Evolutionary conservation across 768 basidiomycete species (phyloP).

Genomic region (Tricholoma furcatifolium): DNA sequence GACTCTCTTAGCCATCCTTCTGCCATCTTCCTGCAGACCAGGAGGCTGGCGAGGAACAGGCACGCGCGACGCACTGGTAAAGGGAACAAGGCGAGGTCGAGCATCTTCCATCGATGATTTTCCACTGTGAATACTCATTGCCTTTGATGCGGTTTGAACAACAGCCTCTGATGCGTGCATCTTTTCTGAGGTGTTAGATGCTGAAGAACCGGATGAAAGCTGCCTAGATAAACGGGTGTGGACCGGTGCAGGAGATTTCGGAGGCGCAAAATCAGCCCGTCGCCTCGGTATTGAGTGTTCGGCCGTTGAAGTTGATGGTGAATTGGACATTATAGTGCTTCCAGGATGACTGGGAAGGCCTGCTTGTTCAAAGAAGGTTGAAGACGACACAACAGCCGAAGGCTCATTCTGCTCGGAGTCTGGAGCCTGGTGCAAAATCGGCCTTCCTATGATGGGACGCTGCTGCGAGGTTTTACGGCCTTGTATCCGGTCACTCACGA

Average conservation of each 20-base stretch:
- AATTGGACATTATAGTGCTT: slow-evolving; percentile 51
- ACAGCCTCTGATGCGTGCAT: slow-evolving; percentile 44
- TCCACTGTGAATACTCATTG: slow-evolving; percentile 50
- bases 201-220: slow-evolving; percentile 32
- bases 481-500: slow-evolving; percentile 59
- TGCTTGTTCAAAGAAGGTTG: slow-evolving; percentile 42
- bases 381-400: slow-evolving; percentile 29
- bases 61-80: slow-evolving; percentile 65
- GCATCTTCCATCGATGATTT: slow-evolving; percentile 29
- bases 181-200: slow-evolving; percentile 31
- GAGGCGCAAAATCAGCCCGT: slow-evolving; percentile 68
- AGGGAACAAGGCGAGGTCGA: slow-evolving; percentile 67
- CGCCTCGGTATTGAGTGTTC: slow-evolving; percentile 65
- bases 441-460: slow-evolving; percentile 59
- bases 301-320: slow-evolving; percentile 66
- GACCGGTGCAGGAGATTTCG: slow-evolving; percentile 44
- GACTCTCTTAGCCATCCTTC: slow-evolving; percentile 41
- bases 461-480: slow-evolving; percentile 32
- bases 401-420: slow-evolving; percentile 10
- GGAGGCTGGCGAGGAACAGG: slow-evolving; percentile 51
- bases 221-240: slow-evolving; percentile 35
- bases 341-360: slow-evolving; percentile 38
- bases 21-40: slow-evolving; percentile 22
- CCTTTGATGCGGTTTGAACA: slow-evolving; percentile 48
- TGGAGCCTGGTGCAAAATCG: slow-evolving; percentile 36